Evolutionary conservation across 768 basidiomycete genomes (phyloP).

Genomic region (Tricholoma sp.): DNA sequence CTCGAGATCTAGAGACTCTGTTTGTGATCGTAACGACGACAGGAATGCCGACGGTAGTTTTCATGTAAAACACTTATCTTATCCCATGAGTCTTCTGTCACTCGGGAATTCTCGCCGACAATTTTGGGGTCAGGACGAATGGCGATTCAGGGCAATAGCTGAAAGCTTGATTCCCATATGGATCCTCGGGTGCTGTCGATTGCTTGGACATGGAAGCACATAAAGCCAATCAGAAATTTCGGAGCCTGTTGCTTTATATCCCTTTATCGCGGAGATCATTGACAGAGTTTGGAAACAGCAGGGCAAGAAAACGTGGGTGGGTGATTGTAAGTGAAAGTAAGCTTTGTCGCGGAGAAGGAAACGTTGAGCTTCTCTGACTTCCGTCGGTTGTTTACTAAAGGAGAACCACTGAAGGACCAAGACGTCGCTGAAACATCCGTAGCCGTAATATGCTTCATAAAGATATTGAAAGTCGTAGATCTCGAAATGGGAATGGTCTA

Average conservation of each 20-base stretch:
- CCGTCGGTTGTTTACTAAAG: neutral
- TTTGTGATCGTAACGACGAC: neutral
- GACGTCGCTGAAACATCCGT: too few relatives aligned
- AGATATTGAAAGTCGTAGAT: too few relatives aligned
- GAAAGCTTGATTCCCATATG: neutral
- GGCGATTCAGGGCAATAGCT: neutral
- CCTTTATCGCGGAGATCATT: neutral
- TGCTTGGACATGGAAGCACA: neutral
- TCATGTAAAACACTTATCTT: neutral
- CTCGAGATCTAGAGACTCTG: neutral
- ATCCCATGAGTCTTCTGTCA: neutral
- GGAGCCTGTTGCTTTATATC: neutral
- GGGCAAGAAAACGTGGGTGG: neutral
- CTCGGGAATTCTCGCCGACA: neutral
- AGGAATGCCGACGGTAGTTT: neutral
- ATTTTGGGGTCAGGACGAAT: neutral
- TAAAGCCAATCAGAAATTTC: neutral
- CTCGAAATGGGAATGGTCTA: too few relatives aligned
- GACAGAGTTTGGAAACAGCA: too few relatives aligned
- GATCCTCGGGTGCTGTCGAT: neutral
- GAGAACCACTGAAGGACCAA: neutral
- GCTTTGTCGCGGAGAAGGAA: neutral
- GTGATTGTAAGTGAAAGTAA: neutral
- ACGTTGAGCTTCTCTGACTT: neutral
- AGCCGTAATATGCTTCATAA: too few relatives aligned